A percentile compares a stretch with the other conserved stretches of the same genome.
Evolutionary conservation across 805 yeast species (phyloP).

Genomic region (Debaryomyces castellii): DNA sequence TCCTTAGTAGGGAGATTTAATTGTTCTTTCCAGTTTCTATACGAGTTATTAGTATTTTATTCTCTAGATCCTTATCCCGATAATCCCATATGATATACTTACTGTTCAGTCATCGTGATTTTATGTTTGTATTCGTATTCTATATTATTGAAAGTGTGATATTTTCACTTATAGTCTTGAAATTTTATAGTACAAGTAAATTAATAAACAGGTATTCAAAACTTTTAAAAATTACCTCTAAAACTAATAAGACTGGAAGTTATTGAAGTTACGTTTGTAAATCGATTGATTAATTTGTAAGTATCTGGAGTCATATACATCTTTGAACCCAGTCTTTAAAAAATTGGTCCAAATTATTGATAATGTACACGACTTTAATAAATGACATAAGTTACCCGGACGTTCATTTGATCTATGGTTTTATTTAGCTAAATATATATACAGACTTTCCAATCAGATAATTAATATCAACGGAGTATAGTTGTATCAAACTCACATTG

Average conservation of each 20-base stretch:
- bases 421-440: no score
- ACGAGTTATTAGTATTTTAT: slow-evolving; percentile 3
- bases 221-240: background rate
- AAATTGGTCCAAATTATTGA: background rate
- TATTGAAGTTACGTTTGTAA: background rate
- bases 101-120: slow-evolving; percentile 5
- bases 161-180: background rate
- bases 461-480: no score
- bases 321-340: background rate
- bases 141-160: background rate
- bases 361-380: background rate
- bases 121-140: background rate
- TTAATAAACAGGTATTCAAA: background rate
- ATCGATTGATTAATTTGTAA: background rate
- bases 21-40: slow-evolving; percentile 60
- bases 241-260: background rate
- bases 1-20: slow-evolving; percentile 81
- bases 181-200: slow-evolving; percentile 2
- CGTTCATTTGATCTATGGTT: background rate
- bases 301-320: no score
- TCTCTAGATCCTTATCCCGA: no score
- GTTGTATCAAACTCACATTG: no score
- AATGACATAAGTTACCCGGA: background rate
- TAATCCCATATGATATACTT: background rate
- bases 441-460: no score